A percentile compares a stretch with the other conserved stretches of the same genome.
These are phyloP conservation scores for Fusarium graminum DNA, from an alignment of 2,329 filamentous ascomycete genomes.

Conservation along the genomic window DNA sequence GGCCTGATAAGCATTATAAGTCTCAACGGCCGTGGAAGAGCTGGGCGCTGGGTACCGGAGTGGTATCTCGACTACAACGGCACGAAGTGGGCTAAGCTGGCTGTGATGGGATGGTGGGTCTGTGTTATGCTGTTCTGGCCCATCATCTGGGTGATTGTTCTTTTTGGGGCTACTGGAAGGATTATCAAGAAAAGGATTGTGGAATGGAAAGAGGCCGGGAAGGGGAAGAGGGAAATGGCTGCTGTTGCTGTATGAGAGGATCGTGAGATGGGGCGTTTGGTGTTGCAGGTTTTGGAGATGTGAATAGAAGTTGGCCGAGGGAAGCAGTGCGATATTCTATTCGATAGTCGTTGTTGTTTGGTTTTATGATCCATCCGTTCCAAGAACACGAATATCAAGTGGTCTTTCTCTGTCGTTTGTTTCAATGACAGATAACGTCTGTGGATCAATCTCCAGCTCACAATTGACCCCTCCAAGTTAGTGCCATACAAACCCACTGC, in stretches of 20 bases:
- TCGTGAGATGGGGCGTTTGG: conserved; percentile 3
- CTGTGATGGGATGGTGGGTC: conserved; percentile 50
- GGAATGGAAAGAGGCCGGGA: conserved; percentile 55
- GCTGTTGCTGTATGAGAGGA: conserved; percentile 11
- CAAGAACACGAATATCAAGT: neutral
- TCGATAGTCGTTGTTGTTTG: conserved; percentile 22
- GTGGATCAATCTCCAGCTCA: neutral
- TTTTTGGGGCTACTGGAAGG: conserved; percentile 72
- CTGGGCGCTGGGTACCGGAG: conserved; percentile 52
- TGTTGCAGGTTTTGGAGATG: conserved; percentile 2
- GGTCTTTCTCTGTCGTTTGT: neutral
- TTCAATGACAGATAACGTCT: conserved; percentile 8
- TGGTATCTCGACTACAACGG: conserved; percentile 52
- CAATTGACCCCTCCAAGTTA: conserved; percentile 14
- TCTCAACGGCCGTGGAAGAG: conserved; percentile 50
- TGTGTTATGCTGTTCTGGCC: conserved; percentile 57
- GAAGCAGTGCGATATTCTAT: neutral
- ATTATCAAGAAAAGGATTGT: conserved; percentile 54
- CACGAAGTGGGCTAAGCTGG: conserved; percentile 35
- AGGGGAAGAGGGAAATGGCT: neutral
- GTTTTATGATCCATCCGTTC: conserved; percentile 22
- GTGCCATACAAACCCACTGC: neutral
- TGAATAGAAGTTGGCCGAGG: neutral
- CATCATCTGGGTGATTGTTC: conserved; percentile 75
- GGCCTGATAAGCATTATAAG: conserved; percentile 52